Evolutionary conservation across 805 yeast genomes (phyloP).

Genomic region (Yarrowia keelungensis): DNA sequence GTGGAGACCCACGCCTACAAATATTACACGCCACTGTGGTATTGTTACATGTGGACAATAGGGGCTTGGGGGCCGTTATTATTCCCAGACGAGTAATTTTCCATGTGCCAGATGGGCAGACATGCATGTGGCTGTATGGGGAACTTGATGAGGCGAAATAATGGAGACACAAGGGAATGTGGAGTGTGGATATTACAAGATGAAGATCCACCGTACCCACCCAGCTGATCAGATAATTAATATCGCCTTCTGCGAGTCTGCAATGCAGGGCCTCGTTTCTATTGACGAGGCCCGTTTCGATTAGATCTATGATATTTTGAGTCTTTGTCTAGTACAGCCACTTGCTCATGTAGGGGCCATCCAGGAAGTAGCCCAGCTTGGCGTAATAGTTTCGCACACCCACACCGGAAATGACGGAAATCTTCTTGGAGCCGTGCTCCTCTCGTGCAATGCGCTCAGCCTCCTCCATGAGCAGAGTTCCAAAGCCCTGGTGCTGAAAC

Average conservation of each 20-base stretch:
- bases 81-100: background rate
- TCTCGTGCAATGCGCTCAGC: conserved; percentile 95
- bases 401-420: conserved; percentile 94
- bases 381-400: conserved; percentile 97
- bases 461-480: conserved; percentile 96
- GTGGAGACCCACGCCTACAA: no score
- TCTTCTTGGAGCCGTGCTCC: conserved; percentile 91
- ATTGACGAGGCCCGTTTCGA: background rate
- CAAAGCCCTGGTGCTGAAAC: conserved; percentile 99
- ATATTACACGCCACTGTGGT: no score
- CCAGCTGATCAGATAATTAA: conserved; percentile 3
- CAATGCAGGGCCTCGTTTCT: conserved; percentile 10
- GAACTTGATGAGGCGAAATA: conserved; percentile 5
- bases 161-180: no score
- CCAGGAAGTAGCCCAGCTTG: conserved; percentile 86
- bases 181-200: no score
- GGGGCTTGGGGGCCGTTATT: conserved; percentile 1
- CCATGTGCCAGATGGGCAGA: background rate
- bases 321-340: conserved; percentile 42
- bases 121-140: conserved; percentile 1
- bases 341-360: conserved; percentile 98
- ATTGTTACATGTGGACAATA: background rate
- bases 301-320: background rate
- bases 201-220: background rate
- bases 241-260: background rate